Conservation (phyloP, 257 asterid genomes). For the Solanum acaule region DNA sequence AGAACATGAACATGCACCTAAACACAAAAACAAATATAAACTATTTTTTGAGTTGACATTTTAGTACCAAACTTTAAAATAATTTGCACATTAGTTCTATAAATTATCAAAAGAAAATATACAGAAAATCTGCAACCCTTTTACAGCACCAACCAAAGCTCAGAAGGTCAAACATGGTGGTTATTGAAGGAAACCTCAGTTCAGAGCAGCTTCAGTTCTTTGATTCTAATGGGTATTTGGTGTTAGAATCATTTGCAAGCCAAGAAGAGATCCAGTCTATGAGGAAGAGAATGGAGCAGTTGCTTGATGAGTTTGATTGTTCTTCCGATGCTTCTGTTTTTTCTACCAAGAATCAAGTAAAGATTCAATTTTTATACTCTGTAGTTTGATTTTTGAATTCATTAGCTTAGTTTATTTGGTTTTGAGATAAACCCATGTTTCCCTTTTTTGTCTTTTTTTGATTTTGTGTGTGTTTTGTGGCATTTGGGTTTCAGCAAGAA, state of each 20-base stretch:
- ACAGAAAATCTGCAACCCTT: neutral
- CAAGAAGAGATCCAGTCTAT: slow-evolving; percentile 51
- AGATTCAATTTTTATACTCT: neutral
- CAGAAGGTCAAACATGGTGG: slow-evolving; percentile 18
- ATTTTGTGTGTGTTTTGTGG: neutral
- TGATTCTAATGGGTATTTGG: slow-evolving; percentile 55
- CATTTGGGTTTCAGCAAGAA: slow-evolving; percentile 37
- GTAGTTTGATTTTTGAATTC: neutral
- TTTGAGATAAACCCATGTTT: neutral
- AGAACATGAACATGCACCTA: neutral
- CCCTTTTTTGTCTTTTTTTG: neutral
- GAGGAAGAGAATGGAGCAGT: slow-evolving; percentile 53
- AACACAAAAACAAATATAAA: too few relatives aligned
- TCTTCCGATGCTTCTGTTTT: slow-evolving; percentile 58
- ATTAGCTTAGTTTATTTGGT: neutral
- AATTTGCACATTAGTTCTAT: neutral
- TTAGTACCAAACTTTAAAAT: neutral
- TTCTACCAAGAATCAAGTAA: slow-evolving; percentile 87
- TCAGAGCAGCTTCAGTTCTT: slow-evolving; percentile 24
- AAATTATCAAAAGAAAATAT: neutral
- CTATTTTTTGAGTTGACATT: neutral
- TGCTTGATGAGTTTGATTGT: slow-evolving; percentile 66
- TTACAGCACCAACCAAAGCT: neutral
- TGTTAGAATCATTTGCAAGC: slow-evolving; percentile 64
- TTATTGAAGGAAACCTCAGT: slow-evolving; percentile 17